phyloP scores from a whole-genome alignment of 495 filamentous ascomycete species.

The Trichoderma virens region DNA sequence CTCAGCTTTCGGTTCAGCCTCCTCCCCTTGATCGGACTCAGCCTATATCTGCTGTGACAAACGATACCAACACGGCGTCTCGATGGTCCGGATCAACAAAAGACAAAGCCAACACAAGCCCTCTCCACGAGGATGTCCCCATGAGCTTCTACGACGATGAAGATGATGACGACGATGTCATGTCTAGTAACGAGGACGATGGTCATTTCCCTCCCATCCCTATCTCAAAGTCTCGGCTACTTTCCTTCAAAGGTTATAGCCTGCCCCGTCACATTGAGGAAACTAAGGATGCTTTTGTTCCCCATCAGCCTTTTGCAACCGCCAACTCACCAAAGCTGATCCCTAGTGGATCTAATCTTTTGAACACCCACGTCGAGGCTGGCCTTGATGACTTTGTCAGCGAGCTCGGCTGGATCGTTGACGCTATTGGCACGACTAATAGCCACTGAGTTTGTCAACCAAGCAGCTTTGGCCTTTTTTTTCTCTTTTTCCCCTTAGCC shows the following conservation, averaged over 20 bases:
- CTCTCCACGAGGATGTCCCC: conserved; percentile 16
- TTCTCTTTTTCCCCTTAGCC: background rate
- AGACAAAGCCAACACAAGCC: background rate
- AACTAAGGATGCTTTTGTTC: conserved; percentile 14
- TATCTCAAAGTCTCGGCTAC: background rate
- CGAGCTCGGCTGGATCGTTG: conserved; percentile 41
- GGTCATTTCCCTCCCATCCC: conserved; percentile 11
- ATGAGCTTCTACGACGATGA: conserved; percentile 38
- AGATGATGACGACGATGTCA: conserved; percentile 27
- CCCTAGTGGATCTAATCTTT: conserved; percentile 18
- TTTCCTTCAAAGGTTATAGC: conserved; percentile 34
- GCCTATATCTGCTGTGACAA: background rate
- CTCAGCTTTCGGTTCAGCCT: background rate
- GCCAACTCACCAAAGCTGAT: conserved; percentile 7
- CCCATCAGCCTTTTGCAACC: background rate
- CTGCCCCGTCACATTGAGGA: conserved; percentile 27
- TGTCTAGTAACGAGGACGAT: conserved; percentile 16
- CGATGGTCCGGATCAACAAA: conserved; percentile 28
- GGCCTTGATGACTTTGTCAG: conserved; percentile 35
- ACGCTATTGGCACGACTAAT: conserved; percentile 25
- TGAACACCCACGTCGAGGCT: conserved; percentile 26
- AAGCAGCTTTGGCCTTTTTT: background rate
- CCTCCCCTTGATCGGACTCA: background rate
- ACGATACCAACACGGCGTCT: background rate
- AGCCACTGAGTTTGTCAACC: background rate